Evolutionary conservation across 2,329 filamentous ascomycete genomes (phyloP).

Genomic region (Colletotrichum costaricense): DNA sequence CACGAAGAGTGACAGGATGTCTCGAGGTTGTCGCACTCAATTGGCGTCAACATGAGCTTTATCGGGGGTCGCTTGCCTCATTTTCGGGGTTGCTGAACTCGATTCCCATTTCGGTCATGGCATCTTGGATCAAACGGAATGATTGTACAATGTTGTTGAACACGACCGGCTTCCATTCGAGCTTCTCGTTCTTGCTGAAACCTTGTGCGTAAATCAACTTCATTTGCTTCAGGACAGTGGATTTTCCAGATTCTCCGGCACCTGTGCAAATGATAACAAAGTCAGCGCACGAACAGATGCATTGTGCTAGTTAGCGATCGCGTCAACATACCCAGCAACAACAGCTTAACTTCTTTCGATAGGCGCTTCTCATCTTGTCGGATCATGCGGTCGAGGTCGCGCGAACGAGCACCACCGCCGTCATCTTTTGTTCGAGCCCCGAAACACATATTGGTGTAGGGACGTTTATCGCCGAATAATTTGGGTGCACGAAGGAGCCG

Average conservation of each 20-base stretch:
- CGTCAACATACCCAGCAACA: conserved; percentile 80
- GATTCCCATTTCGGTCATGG: conserved; percentile 88
- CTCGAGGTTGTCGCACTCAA: neutral
- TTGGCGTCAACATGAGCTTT: conserved; percentile 34
- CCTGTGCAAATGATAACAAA: conserved; percentile 62
- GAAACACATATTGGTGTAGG: conserved; percentile 69
- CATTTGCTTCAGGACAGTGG: conserved; percentile 98
- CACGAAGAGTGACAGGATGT: neutral
- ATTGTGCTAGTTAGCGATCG: neutral
- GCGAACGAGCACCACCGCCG: conserved; percentile 65
- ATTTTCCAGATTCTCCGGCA: conserved; percentile 92
- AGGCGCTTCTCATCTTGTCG: conserved; percentile 89
- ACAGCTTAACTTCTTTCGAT: conserved; percentile 90
- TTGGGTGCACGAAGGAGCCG: neutral
- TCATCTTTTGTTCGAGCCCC: conserved; percentile 64
- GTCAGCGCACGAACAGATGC: conserved; percentile 1
- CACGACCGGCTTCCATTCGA: conserved; percentile 94
- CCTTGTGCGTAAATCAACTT: conserved; percentile 95
- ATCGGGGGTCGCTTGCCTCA: conserved; percentile 67
- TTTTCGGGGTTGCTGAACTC: conserved; percentile 83
- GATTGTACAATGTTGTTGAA: conserved; percentile 96
- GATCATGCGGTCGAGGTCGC: conserved; percentile 88
- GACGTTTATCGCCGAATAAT: conserved; percentile 1
- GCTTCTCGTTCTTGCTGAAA: conserved; percentile 88
- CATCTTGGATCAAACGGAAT: conserved; percentile 89